Base-by-base conservation (phyloP, 2,329 filamentous ascomycete genomes). In the Amauroascus niger region DNA sequence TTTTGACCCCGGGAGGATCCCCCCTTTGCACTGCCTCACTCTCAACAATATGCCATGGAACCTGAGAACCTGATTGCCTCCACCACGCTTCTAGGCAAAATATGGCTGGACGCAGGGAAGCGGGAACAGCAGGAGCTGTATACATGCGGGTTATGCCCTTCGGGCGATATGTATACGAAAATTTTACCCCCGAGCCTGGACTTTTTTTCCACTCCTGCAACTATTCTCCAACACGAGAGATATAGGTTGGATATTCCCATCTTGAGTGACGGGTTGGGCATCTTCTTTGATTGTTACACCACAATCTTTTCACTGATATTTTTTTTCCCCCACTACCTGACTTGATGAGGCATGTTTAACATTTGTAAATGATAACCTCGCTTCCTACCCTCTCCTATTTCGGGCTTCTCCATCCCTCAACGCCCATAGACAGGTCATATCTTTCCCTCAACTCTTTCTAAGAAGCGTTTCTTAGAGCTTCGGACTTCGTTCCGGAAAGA, bases 1-100 rank as follows among this genome's bases (percentile, higher is more conserved):
- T 41, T 41, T 50, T 37, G 24, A 41, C 37, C 48, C 48, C 48
- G 35, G 48, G n/a, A 50, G 48, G 33, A 33, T 40, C 35, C 35
- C n/a, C n/a, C n/a, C 20, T 40, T 14, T 50, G 48, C 48, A 50
- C 48, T 50, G 48, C 48, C 48, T 50, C 48, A 50, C 35, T 40
- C 35, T 40, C 35, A 30, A 3, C 32, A 41, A 20, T 22, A 20
- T 50, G 48, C 48, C 48, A 50, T 50, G 48, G 48, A 41, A 50
- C 48, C 37, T 50, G 48, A 50, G 24, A 41, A 50, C 13, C 16
- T 32, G 35, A 40, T 49, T 49, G 47, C 47, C 47, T 43, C 48
- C 48, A 43, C 48, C 37, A 32, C 18, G 35, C 22, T 22, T 41
- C 48, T 50, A 37, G 35, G 48, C 48, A 49, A 39, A 4, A 16